These are phyloP conservation scores for Geoglossum cookeanum DNA, from an alignment of 2,329 filamentous ascomycete genomes.

Conservation along the genomic window DNA sequence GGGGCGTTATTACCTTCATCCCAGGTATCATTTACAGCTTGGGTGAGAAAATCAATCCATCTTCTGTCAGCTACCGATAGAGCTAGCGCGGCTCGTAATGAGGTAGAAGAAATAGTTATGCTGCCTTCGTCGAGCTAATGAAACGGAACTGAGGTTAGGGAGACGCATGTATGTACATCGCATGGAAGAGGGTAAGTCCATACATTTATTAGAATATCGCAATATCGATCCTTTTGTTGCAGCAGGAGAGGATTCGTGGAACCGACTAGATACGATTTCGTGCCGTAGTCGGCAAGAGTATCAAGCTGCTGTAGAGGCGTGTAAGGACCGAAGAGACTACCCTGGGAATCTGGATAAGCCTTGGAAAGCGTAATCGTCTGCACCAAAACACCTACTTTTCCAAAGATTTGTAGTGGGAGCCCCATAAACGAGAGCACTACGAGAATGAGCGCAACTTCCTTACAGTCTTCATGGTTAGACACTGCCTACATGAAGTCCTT, in stretches of 20 bases:
- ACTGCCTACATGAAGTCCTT: conserved; percentile 46
- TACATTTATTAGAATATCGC: conserved; percentile 81
- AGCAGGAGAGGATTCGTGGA: conserved; percentile 89
- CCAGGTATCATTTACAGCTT: conserved; percentile 91
- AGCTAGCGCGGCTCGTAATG: conserved; percentile 53
- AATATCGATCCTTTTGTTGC: conserved; percentile 89
- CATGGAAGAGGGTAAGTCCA: conserved; percentile 7
- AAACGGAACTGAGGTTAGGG: not conserved
- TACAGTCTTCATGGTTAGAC: not conserved
- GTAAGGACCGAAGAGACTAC: conserved; percentile 88
- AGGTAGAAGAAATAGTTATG: conserved; percentile 65
- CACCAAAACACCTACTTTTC: conserved; percentile 39
- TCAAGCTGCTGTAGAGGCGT: conserved; percentile 93
- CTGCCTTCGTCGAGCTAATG: conserved; percentile 59
- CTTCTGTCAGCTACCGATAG: conserved; percentile 75
- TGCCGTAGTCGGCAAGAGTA: conserved; percentile 77
- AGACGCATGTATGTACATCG: not conserved
- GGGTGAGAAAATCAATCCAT: conserved; percentile 92
- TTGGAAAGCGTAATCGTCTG: conserved; percentile 5
- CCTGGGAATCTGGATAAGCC: conserved; percentile 27
- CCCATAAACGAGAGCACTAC: conserved; percentile 80
- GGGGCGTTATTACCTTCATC: conserved; percentile 37
- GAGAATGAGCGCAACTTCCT: not conserved
- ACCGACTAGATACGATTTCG: conserved; percentile 92
- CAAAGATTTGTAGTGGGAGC: conserved; percentile 82